phyloP scores from a whole-genome alignment of 257 asterid species.

The Solanum pimpinellifolium region DNA sequence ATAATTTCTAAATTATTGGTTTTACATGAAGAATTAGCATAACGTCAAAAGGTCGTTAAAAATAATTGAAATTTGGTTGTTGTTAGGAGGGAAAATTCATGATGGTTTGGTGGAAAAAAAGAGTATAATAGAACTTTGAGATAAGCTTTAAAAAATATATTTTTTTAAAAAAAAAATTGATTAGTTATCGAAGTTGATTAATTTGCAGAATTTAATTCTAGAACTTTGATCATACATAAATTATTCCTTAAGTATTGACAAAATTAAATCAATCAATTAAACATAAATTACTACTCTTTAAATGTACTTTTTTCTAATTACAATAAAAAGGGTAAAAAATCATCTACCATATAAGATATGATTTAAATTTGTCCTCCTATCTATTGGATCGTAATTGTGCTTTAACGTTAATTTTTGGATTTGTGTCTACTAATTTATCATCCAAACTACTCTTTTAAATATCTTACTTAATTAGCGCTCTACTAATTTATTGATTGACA shows the following conservation, averaged over 20 bases:
- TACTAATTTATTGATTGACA: not conserved
- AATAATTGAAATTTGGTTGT: conserved; percentile 1
- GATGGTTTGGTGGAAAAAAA: conserved; percentile 9
- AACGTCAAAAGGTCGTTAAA: conserved; percentile 12
- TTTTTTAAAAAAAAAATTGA: no score
- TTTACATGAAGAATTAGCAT: not conserved
- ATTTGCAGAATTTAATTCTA: not conserved
- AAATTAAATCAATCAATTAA: not conserved
- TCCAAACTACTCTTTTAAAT: no score
- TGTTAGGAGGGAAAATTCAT: not conserved
- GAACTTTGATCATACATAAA: not conserved
- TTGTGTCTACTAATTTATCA: not conserved
- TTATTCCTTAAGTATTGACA: not conserved
- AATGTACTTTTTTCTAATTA: not conserved
- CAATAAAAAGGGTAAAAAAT: not conserved
- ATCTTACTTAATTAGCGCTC: not conserved
- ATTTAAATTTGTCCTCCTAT: not conserved
- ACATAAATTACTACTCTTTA: not conserved
- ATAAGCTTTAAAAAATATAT: not conserved
- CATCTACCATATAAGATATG: not conserved
- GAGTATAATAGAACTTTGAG: not conserved
- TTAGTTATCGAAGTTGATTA: not conserved
- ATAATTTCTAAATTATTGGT: not conserved
- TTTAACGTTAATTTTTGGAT: not conserved
- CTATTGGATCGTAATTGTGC: not conserved